Conservation (phyloP, 108 stramenopile species). For the Bacterosira constricta region DNA sequence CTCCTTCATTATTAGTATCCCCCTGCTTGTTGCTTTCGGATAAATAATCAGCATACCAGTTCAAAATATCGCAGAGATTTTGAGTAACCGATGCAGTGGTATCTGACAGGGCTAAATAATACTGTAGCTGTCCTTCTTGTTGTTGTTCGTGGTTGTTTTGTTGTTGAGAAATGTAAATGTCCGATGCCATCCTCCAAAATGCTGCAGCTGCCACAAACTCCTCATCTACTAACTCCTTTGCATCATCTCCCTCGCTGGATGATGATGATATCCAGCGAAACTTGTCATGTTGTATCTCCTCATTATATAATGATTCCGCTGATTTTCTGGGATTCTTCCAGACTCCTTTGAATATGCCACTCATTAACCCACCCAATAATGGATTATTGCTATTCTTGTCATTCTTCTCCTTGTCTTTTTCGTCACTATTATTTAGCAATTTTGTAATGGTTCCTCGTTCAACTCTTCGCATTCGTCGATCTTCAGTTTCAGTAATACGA, state of each 20-base stretch:
- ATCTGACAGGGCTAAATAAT: constrained; percentile 40
- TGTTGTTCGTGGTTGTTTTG: background rate
- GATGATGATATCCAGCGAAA: constrained; percentile 17
- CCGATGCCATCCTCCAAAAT: constrained; percentile 51
- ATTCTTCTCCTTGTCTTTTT: constrained; percentile 7
- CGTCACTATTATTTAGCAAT: constrained; percentile 4
- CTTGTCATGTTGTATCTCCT: background rate
- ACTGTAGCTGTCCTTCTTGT: background rate
- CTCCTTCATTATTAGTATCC: background rate
- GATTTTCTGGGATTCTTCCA: background rate
- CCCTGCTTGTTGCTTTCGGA: too few relatives aligned
- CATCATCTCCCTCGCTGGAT: background rate
- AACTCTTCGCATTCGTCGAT: constrained; percentile 16
- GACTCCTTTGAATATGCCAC: background rate
- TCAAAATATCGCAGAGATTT: constrained; percentile 43
- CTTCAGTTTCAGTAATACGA: constrained; percentile 17
- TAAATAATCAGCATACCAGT: constrained; percentile 43
- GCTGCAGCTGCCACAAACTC: constrained; percentile 40
- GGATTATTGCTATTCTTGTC: constrained; percentile 18
- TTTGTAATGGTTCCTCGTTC: constrained; percentile 15
- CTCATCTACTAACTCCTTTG: constrained; percentile 11
- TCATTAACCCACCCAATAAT: constrained; percentile 32
- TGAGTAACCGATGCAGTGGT: constrained; percentile 33
- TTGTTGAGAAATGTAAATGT: background rate
- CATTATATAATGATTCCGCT: constrained; percentile 4